These are phyloP conservation scores for Cephaloascus albidus DNA, from an alignment of 805 yeast genomes.

Conservation along the genomic window DNA sequence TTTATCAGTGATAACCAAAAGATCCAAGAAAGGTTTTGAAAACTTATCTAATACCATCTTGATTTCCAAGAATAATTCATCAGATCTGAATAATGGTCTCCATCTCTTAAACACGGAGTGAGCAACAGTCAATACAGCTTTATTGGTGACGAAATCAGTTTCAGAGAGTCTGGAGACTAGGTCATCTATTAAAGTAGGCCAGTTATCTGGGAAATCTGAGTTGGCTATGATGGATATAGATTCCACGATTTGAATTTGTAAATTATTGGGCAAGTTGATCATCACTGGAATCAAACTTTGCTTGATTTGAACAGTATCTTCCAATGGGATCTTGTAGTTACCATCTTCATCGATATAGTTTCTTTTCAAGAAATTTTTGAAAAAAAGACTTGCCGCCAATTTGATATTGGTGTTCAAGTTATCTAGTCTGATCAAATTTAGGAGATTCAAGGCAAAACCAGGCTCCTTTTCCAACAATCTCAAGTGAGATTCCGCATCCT, in stretches of 20 bases:
- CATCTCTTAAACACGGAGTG: slow-evolving; percentile 95
- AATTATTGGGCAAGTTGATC: slow-evolving; percentile 69
- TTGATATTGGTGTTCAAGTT: slow-evolving; percentile 48
- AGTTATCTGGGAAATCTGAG: slow-evolving; percentile 86
- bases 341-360: slow-evolving; percentile 93
- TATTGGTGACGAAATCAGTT: slow-evolving; percentile 64
- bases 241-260: slow-evolving; percentile 94
- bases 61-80: slow-evolving; percentile 82
- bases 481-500: slow-evolving; percentile 57
- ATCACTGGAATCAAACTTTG: slow-evolving; percentile 74
- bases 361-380: slow-evolving; percentile 78
- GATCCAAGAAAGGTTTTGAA: slow-evolving; percentile 65
- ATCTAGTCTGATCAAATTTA: slow-evolving; percentile 68
- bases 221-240: slow-evolving; percentile 89
- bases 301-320: slow-evolving; percentile 64
- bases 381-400: slow-evolving; percentile 82
- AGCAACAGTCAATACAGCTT: slow-evolving; percentile 84
- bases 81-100: slow-evolving; percentile 91
- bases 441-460: slow-evolving; percentile 68
- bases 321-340: slow-evolving; percentile 46
- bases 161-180: slow-evolving; percentile 57
- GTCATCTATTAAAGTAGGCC: slow-evolving; percentile 73
- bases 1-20: slow-evolving; percentile 59
- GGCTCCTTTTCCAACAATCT: slow-evolving; percentile 51
- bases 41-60: slow-evolving; percentile 79